Base-by-base conservation (phyloP, 2,329 filamentous ascomycete genomes). In the Arthrobotrys sinensis region DNA sequence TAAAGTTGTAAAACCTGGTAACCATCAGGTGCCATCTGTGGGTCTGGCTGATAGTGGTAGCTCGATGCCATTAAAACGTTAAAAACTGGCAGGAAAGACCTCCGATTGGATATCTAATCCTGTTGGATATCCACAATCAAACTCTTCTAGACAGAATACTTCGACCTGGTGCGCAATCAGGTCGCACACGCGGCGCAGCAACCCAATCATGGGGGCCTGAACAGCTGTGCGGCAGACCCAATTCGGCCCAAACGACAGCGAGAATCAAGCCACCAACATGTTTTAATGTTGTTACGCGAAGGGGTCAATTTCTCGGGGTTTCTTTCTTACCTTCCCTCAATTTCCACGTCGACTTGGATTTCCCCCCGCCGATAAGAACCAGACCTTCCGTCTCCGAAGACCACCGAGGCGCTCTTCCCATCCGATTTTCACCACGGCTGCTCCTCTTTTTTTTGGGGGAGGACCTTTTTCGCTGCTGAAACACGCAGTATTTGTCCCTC, bases 401-500 rank as follows among this genome's bases (percentile, higher is more conserved):
- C 7, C 19, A 24, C 40, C 60, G 60, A 36, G 40, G 36, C 24
- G 34, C 36, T 12, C 19, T 14, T n/a, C 36, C 11, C 19, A 10
- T 7, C 14, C 14, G 34, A 16, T 2, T 38, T 8, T 38, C 11
- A 32, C 52, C 52, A 34, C 19, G 19, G 36, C 24, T 10, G 28
- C 11, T 52, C 48, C 38, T 34, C 14, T 48, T n/a, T 12, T 12
- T 48, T 34, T 36, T 19, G 4, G 40, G 21, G 24, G 40, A 43
- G 24, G 21, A 3, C 5, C n/a, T 64, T 45, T 40, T 48, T 12
- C 24, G 52, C 66, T 60, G 66, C 66, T 69, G 66, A 60, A 48
- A 69, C 38, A 69, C 66, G 66, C 66, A 69, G 66, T 36, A 60
- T 57, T 57, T 57, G 52, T 19, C 46, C 16, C 16, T 57, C 24